A percentile compares a stretch with the other conserved stretches of the same genome.
Evolutionary conservation across 495 filamentous ascomycete species (phyloP).

Genomic region (Bacidia gigantensis): DNA sequence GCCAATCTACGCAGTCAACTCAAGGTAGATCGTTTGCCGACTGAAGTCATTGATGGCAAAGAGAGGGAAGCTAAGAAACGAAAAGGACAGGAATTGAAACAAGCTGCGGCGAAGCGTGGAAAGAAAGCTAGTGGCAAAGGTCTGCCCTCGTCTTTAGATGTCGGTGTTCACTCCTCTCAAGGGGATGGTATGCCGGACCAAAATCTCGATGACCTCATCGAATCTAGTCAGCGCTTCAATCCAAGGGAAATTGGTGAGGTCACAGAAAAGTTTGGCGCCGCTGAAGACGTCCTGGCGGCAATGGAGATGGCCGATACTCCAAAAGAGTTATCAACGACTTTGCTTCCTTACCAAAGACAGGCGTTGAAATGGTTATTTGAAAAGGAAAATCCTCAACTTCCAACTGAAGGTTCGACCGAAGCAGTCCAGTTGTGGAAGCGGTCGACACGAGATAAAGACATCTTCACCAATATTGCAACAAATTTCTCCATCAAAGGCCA

Average conservation of each 20-base stretch:
- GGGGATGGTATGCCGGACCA: slow-evolving; percentile 20
- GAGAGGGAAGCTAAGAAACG: slow-evolving; percentile 37
- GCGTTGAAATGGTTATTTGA: slow-evolving; percentile 73
- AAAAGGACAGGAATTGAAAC: slow-evolving; percentile 27
- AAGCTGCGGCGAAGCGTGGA: slow-evolving; percentile 23
- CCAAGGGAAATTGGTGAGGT: slow-evolving; percentile 53
- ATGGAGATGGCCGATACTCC: slow-evolving; percentile 67
- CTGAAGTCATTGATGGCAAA: slow-evolving; percentile 31
- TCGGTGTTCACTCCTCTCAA: slow-evolving; percentile 15
- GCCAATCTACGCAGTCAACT: slow-evolving; percentile 44
- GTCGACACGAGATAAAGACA: slow-evolving; percentile 24
- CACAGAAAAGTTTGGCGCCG: slow-evolving; percentile 52
- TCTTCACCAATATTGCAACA: slow-evolving; percentile 65
- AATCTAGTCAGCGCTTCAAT: slow-evolving; percentile 53
- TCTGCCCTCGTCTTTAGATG: slow-evolving; percentile 2
- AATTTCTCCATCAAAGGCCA: slow-evolving; percentile 43
- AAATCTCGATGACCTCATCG: slow-evolving; percentile 49
- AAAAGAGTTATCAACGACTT: slow-evolving; percentile 40
- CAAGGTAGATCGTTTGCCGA: slow-evolving; percentile 45
- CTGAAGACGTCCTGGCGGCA: slow-evolving; percentile 53
- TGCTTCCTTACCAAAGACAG: slow-evolving; percentile 74
- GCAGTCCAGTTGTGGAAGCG: slow-evolving; percentile 74
- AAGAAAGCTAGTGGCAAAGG: slow-evolving; percentile 16
- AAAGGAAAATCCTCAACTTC: slow-evolving; percentile 58
- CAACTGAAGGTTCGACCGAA: slow-evolving; percentile 43